Conservation (phyloP, 2,329 filamentous ascomycete species). For the Trichoderma cornu-damae region DNA sequence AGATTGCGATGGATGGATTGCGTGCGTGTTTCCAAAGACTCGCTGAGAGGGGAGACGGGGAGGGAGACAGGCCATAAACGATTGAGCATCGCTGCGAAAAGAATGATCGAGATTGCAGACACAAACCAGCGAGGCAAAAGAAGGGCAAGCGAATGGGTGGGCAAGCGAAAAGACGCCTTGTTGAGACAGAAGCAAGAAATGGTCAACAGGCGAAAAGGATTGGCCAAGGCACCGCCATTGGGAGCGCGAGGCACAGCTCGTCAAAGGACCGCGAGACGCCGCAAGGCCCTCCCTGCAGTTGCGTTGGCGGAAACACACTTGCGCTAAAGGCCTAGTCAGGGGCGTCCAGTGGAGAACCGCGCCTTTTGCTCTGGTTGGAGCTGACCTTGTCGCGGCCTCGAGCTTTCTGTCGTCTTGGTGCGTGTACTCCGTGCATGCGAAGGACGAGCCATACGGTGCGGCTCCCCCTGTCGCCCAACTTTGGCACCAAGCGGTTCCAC, state of each 20-base stretch:
- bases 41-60: not conserved
- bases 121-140: not conserved
- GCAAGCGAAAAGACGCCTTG: not conserved
- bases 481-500: constrained; percentile 10
- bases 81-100: not conserved
- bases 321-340: constrained; percentile 17
- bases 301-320: constrained; percentile 16
- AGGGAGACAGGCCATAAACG: not conserved
- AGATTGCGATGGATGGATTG: constrained; percentile 13
- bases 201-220: not conserved
- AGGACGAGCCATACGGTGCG: not conserved
- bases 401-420: not conserved
- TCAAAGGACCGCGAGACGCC: constrained; percentile 7
- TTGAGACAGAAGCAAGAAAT: constrained; percentile 3
- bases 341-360: constrained; percentile 12
- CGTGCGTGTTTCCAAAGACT: constrained; percentile 3
- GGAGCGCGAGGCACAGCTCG: not conserved
- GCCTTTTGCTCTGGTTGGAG: not conserved
- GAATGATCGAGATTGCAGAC: constrained; percentile 13
- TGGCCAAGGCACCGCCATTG: not conserved
- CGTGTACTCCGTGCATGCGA: not conserved
- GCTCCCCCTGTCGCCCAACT: not conserved
- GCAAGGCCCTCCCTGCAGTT: constrained; percentile 13
- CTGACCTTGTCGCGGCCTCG: not conserved
- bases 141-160: not conserved